Conservation (phyloP, 2,329 filamentous ascomycete genomes). For the Sphaerulina populicola region DNA sequence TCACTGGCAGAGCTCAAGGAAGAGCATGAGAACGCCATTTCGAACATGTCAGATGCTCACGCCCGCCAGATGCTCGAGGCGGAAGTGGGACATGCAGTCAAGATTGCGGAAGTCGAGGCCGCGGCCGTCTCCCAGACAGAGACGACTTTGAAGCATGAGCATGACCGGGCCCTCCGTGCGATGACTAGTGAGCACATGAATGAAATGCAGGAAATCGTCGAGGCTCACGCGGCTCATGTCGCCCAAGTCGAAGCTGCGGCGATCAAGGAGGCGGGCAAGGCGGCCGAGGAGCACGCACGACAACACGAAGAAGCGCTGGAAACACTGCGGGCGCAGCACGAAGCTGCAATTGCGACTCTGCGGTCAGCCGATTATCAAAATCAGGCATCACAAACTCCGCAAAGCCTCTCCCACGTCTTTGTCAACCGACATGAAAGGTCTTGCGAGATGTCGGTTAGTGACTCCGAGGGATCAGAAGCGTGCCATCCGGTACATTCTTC, state of each 20-base stretch:
- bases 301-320: constrained; percentile 9
- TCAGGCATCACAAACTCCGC: not conserved
- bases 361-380: not conserved
- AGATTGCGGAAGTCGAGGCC: constrained; percentile 13
- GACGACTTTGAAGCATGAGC: constrained; percentile 8
- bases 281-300: constrained; percentile 13
- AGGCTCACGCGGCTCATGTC: constrained; percentile 13
- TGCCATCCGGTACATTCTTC: constrained; percentile 14
- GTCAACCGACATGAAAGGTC: constrained; percentile 12
- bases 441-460: constrained; percentile 5
- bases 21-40: constrained; percentile 11
- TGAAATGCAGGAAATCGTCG: constrained; percentile 14
- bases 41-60: constrained; percentile 7
- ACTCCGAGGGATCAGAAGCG: constrained; percentile 10
- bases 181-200: constrained; percentile 15
- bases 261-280: constrained; percentile 11
- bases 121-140: constrained; percentile 5
- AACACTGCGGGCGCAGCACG: constrained; percentile 5
- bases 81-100: constrained; percentile 6
- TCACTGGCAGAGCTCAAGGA: constrained; percentile 10
- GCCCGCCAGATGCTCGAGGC: constrained; percentile 6
- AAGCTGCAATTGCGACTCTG: constrained; percentile 11
- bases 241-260: constrained; percentile 17
- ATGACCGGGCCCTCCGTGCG: constrained; percentile 8
- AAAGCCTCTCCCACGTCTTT: constrained; percentile 15